phyloP scores from a whole-genome alignment of 2,329 filamentous ascomycete species.

The Alternaria burnsii region DNA sequence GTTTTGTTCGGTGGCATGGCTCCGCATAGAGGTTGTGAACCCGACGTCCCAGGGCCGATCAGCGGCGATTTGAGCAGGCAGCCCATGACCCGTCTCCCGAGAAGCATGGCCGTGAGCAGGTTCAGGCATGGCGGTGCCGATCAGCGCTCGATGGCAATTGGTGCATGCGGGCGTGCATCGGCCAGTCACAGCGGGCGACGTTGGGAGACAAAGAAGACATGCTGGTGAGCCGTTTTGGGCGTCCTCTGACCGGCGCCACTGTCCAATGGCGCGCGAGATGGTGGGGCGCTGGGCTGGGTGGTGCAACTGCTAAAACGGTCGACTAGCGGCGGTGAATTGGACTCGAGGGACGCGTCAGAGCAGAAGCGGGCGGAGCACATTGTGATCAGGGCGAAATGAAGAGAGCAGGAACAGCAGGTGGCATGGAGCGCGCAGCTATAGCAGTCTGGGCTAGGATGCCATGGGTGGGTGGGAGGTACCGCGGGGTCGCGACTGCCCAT shows the following conservation, averaged over 20 bases:
- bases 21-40: constrained; percentile 25
- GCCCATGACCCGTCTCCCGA: constrained; percentile 37
- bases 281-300: constrained; percentile 36
- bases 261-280: constrained; percentile 26
- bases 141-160: constrained; percentile 30
- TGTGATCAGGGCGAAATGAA: constrained; percentile 32
- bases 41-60: constrained; percentile 35
- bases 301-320: constrained; percentile 48
- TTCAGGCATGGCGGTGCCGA: constrained; percentile 32
- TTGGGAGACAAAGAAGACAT: constrained; percentile 25
- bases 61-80: constrained; percentile 29
- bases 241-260: constrained; percentile 28
- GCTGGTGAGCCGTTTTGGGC: constrained; percentile 42
- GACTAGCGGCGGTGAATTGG: constrained; percentile 39
- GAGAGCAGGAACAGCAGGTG: constrained; percentile 29
- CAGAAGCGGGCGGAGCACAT: constrained; percentile 24
- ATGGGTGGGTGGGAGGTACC: constrained; percentile 14
- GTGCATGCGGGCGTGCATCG: constrained; percentile 30
- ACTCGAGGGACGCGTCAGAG: constrained; percentile 41
- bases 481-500: constrained; percentile 23
- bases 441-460: constrained; percentile 21
- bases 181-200: constrained; percentile 36
- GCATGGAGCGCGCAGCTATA: constrained; percentile 24
- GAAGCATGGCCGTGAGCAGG: constrained; percentile 34
- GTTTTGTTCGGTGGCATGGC: constrained; percentile 32